Percentiles rank a stretch among this genome's conserved stretches.
Evolutionary conservation across 768 basidiomycete species (phyloP).

Genomic region (Tricholoma matsutake): DNA sequence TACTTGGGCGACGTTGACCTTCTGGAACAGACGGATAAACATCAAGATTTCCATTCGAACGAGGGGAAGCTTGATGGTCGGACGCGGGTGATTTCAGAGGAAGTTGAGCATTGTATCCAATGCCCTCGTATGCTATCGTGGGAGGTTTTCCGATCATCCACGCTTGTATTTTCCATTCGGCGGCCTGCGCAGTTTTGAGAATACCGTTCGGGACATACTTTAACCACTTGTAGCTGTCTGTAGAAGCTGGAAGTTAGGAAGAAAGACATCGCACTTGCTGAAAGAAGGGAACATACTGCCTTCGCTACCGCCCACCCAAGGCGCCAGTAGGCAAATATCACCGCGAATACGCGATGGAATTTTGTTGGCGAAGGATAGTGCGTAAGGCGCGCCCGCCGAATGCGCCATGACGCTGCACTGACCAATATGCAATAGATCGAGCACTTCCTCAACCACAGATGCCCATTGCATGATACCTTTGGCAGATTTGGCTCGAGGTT

Average conservation of each 20-base stretch:
- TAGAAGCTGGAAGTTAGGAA: constrained; percentile 1
- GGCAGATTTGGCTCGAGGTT: constrained; percentile 61
- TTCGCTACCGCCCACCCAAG: constrained; percentile 94
- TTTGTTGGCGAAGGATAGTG: constrained; percentile 80
- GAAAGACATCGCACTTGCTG: not conserved
- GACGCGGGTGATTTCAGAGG: constrained; percentile 18
- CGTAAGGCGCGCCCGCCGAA: constrained; percentile 94
- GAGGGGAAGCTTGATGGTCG: constrained; percentile 25
- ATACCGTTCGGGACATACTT: constrained; percentile 94
- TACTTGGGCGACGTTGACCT: constrained; percentile 58
- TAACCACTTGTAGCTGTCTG: constrained; percentile 92
- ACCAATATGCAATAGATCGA: constrained; percentile 73
- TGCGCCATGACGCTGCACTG: constrained; percentile 92
- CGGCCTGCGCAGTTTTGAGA: constrained; percentile 92
- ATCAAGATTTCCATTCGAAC: constrained; percentile 25
- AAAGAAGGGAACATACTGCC: constrained; percentile 54
- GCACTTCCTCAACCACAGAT: constrained; percentile 83
- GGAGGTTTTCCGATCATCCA: constrained; percentile 98
- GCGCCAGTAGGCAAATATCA: constrained; percentile 84
- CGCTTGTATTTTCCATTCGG: constrained; percentile 95
- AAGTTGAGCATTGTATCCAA: constrained; percentile 65
- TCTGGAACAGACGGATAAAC: constrained; percentile 34
- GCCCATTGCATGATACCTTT: constrained; percentile 92
- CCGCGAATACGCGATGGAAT: constrained; percentile 75
- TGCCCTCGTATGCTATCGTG: constrained; percentile 77